Percentiles rank a stretch among this genome's conserved stretches.
Conservation (phyloP, 257 asterid genomes). For the Ilex aquifolium region DNA sequence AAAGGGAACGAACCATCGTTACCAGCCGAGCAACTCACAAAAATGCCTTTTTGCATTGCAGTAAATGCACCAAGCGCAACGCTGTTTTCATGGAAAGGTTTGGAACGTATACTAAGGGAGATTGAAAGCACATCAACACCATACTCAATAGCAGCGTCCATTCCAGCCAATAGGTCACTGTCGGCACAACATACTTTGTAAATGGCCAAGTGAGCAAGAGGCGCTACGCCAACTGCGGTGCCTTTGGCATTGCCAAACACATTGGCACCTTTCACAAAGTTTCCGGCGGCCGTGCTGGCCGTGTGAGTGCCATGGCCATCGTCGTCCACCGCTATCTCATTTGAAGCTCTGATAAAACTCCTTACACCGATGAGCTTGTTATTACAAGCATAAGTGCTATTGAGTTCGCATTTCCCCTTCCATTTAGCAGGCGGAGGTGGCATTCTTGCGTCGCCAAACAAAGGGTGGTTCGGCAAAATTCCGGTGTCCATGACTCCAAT, state of each 20-base stretch:
- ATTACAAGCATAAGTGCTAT: constrained; percentile 18
- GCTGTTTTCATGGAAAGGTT: constrained; percentile 8
- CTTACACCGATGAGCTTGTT: constrained; percentile 56
- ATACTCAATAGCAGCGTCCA: constrained; percentile 41
- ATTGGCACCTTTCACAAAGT: constrained; percentile 38
- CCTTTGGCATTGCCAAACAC: constrained; percentile 43
- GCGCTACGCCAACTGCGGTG: constrained; percentile 48
- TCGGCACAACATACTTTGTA: constrained; percentile 46
- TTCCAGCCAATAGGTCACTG: constrained; percentile 31
- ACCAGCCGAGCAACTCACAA: constrained; percentile 40
- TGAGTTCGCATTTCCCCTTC: constrained; percentile 39
- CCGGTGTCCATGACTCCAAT: constrained; percentile 47
- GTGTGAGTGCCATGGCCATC: constrained; percentile 54
- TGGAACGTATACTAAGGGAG: constrained; percentile 14
- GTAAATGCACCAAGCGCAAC: constrained; percentile 30
- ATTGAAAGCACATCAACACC: constrained; percentile 39
- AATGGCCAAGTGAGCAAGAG: constrained; percentile 49
- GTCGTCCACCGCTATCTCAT: constrained; percentile 14
- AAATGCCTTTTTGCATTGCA: constrained; percentile 38
- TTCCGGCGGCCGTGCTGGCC: constrained; percentile 48
- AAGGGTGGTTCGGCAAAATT: constrained; percentile 35
- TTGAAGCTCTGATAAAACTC: neutral
- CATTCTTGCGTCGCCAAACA: constrained; percentile 39
- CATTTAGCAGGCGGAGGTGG: constrained; percentile 46
- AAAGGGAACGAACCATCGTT: constrained; percentile 15